Conservation (phyloP, 306 rosid species). For the Vigna radiata region DNA sequence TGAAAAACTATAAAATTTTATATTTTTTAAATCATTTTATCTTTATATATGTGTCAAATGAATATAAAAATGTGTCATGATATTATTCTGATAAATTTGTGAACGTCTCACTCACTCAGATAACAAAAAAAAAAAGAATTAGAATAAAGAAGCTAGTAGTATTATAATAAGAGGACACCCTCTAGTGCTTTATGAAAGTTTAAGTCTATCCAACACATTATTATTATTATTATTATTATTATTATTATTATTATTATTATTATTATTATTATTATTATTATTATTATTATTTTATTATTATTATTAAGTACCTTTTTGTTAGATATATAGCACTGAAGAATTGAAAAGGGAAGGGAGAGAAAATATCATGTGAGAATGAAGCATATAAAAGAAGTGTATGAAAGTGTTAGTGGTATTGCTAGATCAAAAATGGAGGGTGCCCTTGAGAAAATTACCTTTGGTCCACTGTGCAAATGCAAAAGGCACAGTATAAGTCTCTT, state of each 20-base stretch:
- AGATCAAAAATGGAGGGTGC: slow-evolving; percentile 13
- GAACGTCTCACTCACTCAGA: not conserved
- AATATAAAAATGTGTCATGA: no score
- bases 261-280: no score
- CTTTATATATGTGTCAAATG: no score
- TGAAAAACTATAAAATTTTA: no score
- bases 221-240: no score
- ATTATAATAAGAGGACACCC: not conserved
- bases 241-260: no score
- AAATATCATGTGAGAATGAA: slow-evolving; percentile 12
- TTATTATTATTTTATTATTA: no score
- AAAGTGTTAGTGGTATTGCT: not conserved
- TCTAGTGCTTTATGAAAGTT: not conserved
- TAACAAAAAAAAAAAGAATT: not conserved
- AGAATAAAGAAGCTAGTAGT: no score
- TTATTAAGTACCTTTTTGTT: not conserved
- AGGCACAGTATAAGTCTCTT: slow-evolving; percentile 36
- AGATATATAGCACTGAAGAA: not conserved
- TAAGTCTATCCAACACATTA: not conserved
- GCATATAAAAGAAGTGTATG: not conserved
- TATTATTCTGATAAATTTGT: not conserved
- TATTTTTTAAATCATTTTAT: no score
- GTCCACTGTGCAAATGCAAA: slow-evolving; percentile 43
- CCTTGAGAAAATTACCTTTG: slow-evolving; percentile 30
- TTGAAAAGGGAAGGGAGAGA: not conserved